These are phyloP conservation scores for Alnus rubra DNA, from an alignment of 306 rosid species.

Conservation along the genomic window DNA sequence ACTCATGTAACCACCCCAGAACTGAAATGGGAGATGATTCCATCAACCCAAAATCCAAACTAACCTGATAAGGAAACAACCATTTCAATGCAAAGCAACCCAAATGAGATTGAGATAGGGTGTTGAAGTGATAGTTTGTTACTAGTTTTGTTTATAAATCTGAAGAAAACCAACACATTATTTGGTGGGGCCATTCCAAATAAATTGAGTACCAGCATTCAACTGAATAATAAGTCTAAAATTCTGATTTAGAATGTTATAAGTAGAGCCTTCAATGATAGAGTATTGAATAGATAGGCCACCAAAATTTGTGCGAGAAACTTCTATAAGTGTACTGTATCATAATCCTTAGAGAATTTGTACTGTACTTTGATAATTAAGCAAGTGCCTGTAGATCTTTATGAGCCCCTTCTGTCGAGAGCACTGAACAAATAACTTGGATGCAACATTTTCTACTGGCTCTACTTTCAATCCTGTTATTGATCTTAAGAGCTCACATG, in stretches of 20 bases:
- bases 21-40: background rate
- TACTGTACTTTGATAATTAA: constrained; percentile 76
- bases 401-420: constrained; percentile 96
- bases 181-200: background rate
- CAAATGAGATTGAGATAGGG: background rate
- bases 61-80: background rate
- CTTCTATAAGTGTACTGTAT: background rate
- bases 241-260: background rate
- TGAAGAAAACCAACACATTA: background rate
- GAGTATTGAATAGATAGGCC: background rate
- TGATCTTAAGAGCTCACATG: constrained; percentile 85
- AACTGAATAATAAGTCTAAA: background rate
- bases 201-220: background rate
- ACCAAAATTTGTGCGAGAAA: background rate
- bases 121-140: background rate
- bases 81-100: background rate
- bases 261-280: background rate
- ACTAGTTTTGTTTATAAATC: background rate
- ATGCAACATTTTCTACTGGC: constrained; percentile 91
- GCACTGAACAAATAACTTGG: constrained; percentile 95
- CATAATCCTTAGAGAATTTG: constrained; percentile 11
- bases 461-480: constrained; percentile 81
- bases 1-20: constrained; percentile 9
- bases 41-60: constrained; percentile 3
- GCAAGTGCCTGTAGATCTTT: constrained; percentile 96